Base-by-base conservation (phyloP, 371 early-diverging fungal species). In the Mortierella sp. region DNA sequence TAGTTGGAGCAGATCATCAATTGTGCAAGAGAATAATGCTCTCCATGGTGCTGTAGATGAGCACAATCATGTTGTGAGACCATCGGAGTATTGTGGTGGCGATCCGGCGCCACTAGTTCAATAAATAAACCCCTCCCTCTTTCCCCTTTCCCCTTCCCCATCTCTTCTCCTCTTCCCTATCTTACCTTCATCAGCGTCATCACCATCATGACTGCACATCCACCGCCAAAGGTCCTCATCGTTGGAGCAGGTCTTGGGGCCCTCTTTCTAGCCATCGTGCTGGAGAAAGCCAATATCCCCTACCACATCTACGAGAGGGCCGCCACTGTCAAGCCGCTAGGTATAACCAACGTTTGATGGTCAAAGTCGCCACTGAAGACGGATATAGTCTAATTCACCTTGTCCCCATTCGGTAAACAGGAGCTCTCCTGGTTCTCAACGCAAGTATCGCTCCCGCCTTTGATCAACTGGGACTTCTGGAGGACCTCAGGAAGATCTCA, bases 401-500 rank as follows among this genome's bases (percentile, higher is more conserved):
- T 16, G 16, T 16, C 41, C 16, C 41, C 17, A 16, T 41, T 41
- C 41, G 41, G 16, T 41, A 9, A 6, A 2, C 17, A 53, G 53
- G 53, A 3, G 17, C 53, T 25, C 4, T 39, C 3, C 19, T 53
- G 53, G 22, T 21, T 40, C 21, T 53, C 8, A 19, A 22, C 16
- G 53, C 53, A 1, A 34, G 28, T 39, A 53, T 53, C n/a, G n/a
- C 21, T 0, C 40, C 53, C 9, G 53, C 22, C 12, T 53, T 53
- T 17, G 40, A 53, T 17, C 53, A 53, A 17, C 17, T 53, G 37
- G 53, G 40, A 1, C 39, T 53, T n/a, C 22, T 39, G 21, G 53
- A 53, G 4, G 12, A 21, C 19, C 37, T 53, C 16, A 24, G 12
- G 6, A 53, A 39, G 39, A 39, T 53, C 39, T 34, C 39, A 4